Conservation (phyloP, 257 asterid genomes). For the Ehretia macrophylla region DNA sequence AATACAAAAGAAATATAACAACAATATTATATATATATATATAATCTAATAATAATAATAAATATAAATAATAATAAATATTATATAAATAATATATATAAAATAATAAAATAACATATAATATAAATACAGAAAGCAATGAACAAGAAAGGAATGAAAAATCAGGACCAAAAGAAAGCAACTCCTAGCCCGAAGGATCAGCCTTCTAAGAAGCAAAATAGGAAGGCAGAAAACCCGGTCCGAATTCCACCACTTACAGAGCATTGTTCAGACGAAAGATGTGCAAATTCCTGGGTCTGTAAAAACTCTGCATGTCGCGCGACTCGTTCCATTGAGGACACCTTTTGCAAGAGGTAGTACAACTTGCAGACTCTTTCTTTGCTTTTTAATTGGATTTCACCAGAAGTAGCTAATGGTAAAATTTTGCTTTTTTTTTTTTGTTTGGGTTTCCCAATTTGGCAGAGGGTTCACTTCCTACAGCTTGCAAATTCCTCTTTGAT, state of each 20-base stretch:
- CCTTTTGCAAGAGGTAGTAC: slow-evolving; percentile 89
- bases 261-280: slow-evolving; percentile 38
- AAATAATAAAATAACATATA: no score
- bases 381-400: slow-evolving; percentile 22
- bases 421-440: no score
- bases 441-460: slow-evolving; percentile 21
- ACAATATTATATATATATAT: no score
- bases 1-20: no score
- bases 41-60: no score
- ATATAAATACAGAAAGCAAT: no score
- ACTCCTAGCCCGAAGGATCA: slow-evolving; percentile 58
- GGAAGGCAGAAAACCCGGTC: slow-evolving; percentile 64
- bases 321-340: slow-evolving; percentile 56
- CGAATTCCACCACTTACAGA: slow-evolving; percentile 58
- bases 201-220: slow-evolving; percentile 52
- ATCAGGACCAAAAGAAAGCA: slow-evolving; percentile 48
- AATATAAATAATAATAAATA: no score
- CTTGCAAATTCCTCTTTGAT: slow-evolving; percentile 80
- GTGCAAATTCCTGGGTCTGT: slow-evolving; percentile 61
- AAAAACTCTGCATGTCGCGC: slow-evolving; percentile 80
- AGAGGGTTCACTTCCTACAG: slow-evolving; percentile 82
- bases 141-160: slow-evolving; percentile 41
- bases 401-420: no score
- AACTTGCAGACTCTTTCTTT: slow-evolving; percentile 73
- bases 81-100: no score